These are phyloP conservation scores for Acanthamoeba lenticulata DNA, from an alignment of 208 protist genomes.

Conservation along the genomic window DNA sequence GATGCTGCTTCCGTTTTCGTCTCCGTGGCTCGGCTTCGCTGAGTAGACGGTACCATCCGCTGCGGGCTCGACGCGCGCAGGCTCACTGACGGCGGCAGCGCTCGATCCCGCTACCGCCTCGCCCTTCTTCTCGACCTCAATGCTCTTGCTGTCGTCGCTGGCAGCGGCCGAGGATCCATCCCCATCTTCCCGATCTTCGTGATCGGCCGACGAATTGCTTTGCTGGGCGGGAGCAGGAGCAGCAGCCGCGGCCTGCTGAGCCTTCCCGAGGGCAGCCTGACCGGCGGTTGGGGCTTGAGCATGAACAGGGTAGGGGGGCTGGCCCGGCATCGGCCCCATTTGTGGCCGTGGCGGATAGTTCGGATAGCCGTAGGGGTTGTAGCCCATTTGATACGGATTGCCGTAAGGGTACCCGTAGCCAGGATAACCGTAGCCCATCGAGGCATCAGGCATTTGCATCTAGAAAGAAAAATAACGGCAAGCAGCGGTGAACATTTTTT, in stretches of 20 bases:
- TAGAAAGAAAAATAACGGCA: background rate
- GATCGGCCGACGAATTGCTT: background rate
- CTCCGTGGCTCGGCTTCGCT: background rate
- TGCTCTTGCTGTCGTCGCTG: background rate
- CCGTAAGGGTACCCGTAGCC: background rate
- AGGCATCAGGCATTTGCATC: background rate
- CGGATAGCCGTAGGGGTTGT: constrained; percentile 22
- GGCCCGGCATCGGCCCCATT: background rate
- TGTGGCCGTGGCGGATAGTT: background rate
- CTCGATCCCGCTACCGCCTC: background rate
- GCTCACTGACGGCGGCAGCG: background rate
- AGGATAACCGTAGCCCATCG: constrained; percentile 17
- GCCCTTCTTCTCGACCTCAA: background rate
- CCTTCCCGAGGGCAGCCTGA: background rate
- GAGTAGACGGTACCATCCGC: background rate
- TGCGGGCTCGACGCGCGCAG: background rate
- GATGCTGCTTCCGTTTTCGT: background rate
- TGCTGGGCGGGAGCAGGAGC: background rate
- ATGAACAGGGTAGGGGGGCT: constrained; percentile 4
- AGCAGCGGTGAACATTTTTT: background rate
- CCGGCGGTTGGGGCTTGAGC: background rate
- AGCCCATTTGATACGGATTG: background rate
- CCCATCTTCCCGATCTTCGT: constrained; percentile 1
- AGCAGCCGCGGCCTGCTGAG: background rate
- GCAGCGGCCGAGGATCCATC: background rate